Percentiles rank a stretch among this genome's conserved stretches.
These are phyloP conservation scores for Lachancea sp. DNA, from an alignment of 805 yeast species.

Conservation along the genomic window DNA sequence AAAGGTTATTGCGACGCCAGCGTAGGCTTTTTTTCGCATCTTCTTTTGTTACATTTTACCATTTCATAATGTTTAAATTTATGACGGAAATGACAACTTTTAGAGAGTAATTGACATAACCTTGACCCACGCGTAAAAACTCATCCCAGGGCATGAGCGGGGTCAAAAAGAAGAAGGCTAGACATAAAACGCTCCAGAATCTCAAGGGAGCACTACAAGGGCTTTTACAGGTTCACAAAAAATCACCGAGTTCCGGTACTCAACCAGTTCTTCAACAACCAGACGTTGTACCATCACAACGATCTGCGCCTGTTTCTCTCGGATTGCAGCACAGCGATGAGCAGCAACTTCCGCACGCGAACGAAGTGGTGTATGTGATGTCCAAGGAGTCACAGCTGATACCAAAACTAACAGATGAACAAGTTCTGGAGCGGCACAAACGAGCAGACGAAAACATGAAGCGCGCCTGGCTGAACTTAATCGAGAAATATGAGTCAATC, in stretches of 20 bases:
- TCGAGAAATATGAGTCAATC: conserved; percentile 47
- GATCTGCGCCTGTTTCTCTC: background rate
- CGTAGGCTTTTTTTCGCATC: background rate
- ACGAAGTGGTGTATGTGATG: conserved; percentile 23
- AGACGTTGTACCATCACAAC: background rate
- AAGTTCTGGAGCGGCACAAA: conserved; percentile 30
- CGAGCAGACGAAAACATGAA: conserved; percentile 33
- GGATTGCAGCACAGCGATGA: no score
- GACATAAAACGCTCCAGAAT: conserved; percentile 12
- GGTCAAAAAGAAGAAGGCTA: conserved; percentile 11
- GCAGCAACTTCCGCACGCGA: background rate
- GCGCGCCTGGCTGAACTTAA: conserved; percentile 45
- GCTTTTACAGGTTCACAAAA: conserved; percentile 10
- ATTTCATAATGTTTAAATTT: background rate
- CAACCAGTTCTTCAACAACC: background rate
- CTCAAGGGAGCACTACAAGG: conserved; percentile 20
- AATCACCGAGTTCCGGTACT: background rate
- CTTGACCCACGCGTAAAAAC: no score
- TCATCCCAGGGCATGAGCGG: conserved; percentile 4
- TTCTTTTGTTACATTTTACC: background rate
- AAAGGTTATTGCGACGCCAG: background rate
- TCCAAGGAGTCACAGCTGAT: conserved; percentile 29
- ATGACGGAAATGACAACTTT: background rate
- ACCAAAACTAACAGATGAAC: conserved; percentile 30
- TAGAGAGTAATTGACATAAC: background rate